These are phyloP conservation scores for Pulveroboletus sp. DNA, from an alignment of 1,284 basidiomycete genomes.

Conservation along the genomic window DNA sequence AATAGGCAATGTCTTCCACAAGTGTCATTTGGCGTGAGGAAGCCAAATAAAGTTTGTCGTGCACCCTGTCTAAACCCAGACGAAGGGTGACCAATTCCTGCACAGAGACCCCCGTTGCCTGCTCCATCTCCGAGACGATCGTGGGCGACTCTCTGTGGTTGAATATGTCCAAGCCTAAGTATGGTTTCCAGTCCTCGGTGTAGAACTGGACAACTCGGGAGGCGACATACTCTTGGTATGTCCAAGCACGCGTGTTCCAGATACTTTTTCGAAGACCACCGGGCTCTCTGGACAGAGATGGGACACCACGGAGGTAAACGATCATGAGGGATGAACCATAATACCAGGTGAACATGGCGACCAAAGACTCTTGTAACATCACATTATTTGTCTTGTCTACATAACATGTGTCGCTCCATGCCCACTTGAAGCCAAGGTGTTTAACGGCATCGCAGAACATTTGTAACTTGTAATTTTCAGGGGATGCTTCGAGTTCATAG, in stretches of 20 bases:
- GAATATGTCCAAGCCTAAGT: neutral
- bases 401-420: conserved; percentile 8
- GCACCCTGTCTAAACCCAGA: neutral
- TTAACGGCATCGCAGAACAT: neutral
- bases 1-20: conserved; percentile 8
- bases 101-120: neutral
- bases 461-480: neutral
- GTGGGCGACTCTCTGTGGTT: conserved; percentile 2
- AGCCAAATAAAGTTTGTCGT: conserved; percentile 8
- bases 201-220: neutral
- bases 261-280: neutral
- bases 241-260: conserved; percentile 11
- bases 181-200: conserved; percentile 8
- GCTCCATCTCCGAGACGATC: conserved; percentile 5
- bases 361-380: conserved; percentile 1
- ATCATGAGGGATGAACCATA: conserved; percentile 1
- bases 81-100: neutral
- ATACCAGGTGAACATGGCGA: conserved; percentile 11
- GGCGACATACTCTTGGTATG: conserved; percentile 7
- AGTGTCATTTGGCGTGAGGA: conserved; percentile 7
- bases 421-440: conserved; percentile 1
- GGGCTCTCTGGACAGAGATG: neutral
- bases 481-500: neutral
- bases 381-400: neutral
- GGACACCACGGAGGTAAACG: conserved; percentile 1